Conservation (phyloP, 768 basidiomycete species). For the Lentinula guzmanii region DNA sequence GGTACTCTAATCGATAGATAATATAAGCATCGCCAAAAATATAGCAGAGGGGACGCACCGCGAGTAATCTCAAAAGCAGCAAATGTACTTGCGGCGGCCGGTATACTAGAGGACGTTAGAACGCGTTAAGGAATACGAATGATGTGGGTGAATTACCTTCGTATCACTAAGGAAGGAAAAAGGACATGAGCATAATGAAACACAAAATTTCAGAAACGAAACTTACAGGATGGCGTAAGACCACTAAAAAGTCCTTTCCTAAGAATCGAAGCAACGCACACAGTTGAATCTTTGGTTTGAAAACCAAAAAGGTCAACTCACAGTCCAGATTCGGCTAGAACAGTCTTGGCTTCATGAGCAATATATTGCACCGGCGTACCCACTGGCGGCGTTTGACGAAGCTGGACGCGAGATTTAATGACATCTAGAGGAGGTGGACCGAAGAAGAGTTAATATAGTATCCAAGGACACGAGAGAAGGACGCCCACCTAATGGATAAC, state of each 20-base stretch:
- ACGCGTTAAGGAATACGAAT: not conserved
- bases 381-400: conserved; percentile 65
- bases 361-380: conserved; percentile 78
- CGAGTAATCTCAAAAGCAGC: conserved; percentile 17
- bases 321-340: conserved; percentile 71
- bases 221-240: conserved; percentile 70
- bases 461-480: not conserved
- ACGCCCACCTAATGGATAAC: conserved; percentile 73
- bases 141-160: conserved; percentile 38
- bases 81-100: conserved; percentile 88
- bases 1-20: not conserved
- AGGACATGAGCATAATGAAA: not conserved
- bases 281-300: not conserved
- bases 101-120: conserved; percentile 51
- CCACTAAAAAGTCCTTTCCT: conserved; percentile 68
- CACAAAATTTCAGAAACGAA: not conserved
- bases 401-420: conserved; percentile 86
- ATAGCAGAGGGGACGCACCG: not conserved
- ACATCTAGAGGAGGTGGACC: conserved; percentile 49
- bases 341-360: conserved; percentile 52
- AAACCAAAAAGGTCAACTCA: conserved; percentile 27
- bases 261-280: not conserved
- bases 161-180: conserved; percentile 37
- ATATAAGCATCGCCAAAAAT: not conserved
- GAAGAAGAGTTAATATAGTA: not conserved